These are phyloP conservation scores for Tuber borchii DNA, from an alignment of 495 filamentous ascomycete species.

Conservation along the genomic window DNA sequence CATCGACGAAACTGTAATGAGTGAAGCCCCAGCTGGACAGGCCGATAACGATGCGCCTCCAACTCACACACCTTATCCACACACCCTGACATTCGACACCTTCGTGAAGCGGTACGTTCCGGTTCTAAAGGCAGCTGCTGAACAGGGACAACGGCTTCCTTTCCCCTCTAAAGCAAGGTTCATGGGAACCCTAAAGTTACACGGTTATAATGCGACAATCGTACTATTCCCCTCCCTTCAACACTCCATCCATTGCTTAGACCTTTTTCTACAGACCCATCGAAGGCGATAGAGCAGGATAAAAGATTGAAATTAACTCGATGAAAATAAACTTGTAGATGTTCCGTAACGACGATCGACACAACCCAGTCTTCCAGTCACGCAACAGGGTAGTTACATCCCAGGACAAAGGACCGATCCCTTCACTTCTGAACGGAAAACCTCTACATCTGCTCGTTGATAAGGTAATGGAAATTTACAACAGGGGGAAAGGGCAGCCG, in stretches of 20 bases:
- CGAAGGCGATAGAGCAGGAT: neutral
- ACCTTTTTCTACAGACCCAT: neutral
- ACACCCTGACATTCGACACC: constrained; percentile 26
- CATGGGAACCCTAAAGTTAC: constrained; percentile 31
- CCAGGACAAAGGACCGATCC: constrained; percentile 22
- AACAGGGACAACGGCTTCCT: constrained; percentile 7
- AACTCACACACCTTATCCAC: constrained; percentile 29
- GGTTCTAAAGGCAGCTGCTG: constrained; percentile 12
- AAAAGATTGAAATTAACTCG: neutral
- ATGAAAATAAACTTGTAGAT: constrained; percentile 12
- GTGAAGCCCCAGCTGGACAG: neutral
- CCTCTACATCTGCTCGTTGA: constrained; percentile 19
- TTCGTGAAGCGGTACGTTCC: constrained; percentile 27
- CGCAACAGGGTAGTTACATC: constrained; percentile 24
- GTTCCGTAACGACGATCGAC: constrained; percentile 18
- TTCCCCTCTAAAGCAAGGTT: constrained; percentile 26
- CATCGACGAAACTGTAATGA: neutral
- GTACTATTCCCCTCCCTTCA: constrained; percentile 8
- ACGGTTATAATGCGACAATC: constrained; percentile 32
- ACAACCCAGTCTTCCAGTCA: constrained; percentile 22
- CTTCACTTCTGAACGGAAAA: constrained; percentile 15
- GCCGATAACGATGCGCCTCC: neutral
- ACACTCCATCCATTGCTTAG: neutral
- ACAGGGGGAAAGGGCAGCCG: constrained; percentile 2
- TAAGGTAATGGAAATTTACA: constrained; percentile 14